phyloP scores from a whole-genome alignment of 2,329 filamentous ascomycete genomes.

The Colletotrichum viniferum region DNA sequence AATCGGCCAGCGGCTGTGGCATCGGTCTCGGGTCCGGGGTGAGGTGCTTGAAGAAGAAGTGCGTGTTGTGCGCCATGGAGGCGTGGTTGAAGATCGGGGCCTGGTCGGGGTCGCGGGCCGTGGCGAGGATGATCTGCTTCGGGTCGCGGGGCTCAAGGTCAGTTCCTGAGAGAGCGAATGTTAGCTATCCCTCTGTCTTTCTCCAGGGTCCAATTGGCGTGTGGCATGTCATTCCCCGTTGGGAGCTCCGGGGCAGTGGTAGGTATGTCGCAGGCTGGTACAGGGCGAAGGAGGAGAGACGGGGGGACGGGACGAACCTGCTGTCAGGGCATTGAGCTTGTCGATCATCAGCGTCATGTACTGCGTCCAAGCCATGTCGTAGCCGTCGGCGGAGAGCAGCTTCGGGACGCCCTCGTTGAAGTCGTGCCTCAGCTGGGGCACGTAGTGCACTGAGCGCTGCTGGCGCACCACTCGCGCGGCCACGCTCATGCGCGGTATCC shows the following conservation, averaged over 20 bases:
- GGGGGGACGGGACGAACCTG: constrained; percentile 59
- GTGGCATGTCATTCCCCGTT: not conserved
- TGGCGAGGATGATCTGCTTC: constrained; percentile 73
- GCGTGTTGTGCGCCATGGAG: constrained; percentile 93
- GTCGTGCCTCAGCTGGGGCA: constrained; percentile 52
- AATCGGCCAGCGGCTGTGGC: constrained; percentile 56
- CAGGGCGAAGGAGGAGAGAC: not conserved
- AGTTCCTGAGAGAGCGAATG: constrained; percentile 53
- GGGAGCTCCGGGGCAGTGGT: not conserved
- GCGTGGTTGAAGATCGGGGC: constrained; percentile 94
- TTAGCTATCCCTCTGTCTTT: not conserved
- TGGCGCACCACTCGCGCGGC: constrained; percentile 32
- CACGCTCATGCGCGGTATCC: constrained; percentile 50
- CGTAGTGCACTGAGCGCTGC: constrained; percentile 46
- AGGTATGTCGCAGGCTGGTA: not conserved
- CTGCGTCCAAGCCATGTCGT: constrained; percentile 78
- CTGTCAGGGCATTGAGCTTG: constrained; percentile 75
- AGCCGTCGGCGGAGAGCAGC: constrained; percentile 72
- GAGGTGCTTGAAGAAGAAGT: constrained; percentile 75
- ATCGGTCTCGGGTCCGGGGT: constrained; percentile 53
- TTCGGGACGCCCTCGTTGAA: constrained; percentile 64
- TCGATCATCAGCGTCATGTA: constrained; percentile 79
- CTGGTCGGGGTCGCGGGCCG: constrained; percentile 77
- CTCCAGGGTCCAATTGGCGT: not conserved
- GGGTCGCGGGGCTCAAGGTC: constrained; percentile 64